Evolutionary conservation across 2,329 filamentous ascomycete species (phyloP).

Genomic region (Aspergillus caelatus): DNA sequence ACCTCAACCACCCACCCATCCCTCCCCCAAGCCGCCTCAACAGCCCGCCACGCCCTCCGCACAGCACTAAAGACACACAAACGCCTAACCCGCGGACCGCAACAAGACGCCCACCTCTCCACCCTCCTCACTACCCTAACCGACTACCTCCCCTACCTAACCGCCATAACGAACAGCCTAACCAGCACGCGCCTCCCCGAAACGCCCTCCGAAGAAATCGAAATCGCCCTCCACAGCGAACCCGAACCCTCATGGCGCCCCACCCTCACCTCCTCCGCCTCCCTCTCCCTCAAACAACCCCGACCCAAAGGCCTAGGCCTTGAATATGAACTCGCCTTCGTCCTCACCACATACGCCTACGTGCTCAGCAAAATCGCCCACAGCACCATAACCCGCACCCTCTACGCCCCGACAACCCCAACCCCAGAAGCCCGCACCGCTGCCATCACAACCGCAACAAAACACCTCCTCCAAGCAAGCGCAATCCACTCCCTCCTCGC

Average conservation of each 20-base stretch:
- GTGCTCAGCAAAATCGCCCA: conserved; percentile 74
- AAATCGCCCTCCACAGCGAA: conserved; percentile 66
- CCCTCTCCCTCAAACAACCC: conserved; percentile 16
- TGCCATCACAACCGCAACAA: conserved; percentile 74
- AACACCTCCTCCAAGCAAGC: conserved; percentile 75
- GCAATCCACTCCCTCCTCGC: conserved; percentile 75
- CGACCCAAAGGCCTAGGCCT: conserved; percentile 73
- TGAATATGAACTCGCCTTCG: conserved; percentile 81
- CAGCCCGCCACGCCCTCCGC: conserved; percentile 79
- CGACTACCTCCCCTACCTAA: conserved; percentile 80
- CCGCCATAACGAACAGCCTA: conserved; percentile 76
- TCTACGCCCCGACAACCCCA: conserved; percentile 69
- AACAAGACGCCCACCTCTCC: conserved; percentile 71
- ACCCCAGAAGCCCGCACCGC: conserved; percentile 69
- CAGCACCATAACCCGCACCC: conserved; percentile 65
- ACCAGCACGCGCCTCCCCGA: conserved; percentile 53
- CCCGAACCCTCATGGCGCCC: conserved; percentile 80
- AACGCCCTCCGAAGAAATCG: conserved; percentile 60
- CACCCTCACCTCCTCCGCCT: conserved; percentile 68
- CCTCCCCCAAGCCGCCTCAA: conserved; percentile 78
- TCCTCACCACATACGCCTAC: conserved; percentile 75
- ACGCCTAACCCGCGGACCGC: conserved; percentile 68
- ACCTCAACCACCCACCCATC: conserved; percentile 84
- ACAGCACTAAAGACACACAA: conserved; percentile 88
- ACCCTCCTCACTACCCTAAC: conserved; percentile 70